Evolutionary conservation across 2,329 filamentous ascomycete genomes (phyloP).

Genomic region (Colletotrichum eleusines): DNA sequence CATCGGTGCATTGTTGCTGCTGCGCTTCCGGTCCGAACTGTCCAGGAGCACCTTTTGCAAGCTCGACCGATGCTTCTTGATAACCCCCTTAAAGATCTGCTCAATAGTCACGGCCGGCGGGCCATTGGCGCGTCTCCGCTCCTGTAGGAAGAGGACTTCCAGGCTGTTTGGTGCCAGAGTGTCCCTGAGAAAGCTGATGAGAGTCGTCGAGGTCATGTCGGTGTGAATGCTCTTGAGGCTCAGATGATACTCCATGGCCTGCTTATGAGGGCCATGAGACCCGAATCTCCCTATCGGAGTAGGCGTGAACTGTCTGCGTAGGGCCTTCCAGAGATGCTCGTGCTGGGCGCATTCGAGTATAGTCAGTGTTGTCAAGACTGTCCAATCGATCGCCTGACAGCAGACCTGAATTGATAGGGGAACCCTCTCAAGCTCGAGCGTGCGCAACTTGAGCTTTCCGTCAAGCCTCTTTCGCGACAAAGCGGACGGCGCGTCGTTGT

Average conservation of each 20-base stretch:
- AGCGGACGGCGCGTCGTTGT: constrained; percentile 2
- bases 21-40: constrained; percentile 66
- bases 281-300: constrained; percentile 45
- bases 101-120: constrained; percentile 71
- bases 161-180: constrained; percentile 82
- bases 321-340: constrained; percentile 79
- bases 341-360: constrained; percentile 80
- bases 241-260: constrained; percentile 68
- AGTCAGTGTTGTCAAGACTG: constrained; percentile 76
- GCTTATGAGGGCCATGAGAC: constrained; percentile 46
- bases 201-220: constrained; percentile 75
- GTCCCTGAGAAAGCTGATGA: constrained; percentile 82
- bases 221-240: constrained; percentile 81
- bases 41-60: constrained; percentile 81
- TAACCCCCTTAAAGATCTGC: constrained; percentile 75
- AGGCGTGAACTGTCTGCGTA: constrained; percentile 72
- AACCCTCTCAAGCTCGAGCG: constrained; percentile 80
- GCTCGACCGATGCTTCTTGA: constrained; percentile 78
- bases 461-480: constrained; percentile 58
- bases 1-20: constrained; percentile 42
- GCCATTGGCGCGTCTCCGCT: constrained; percentile 62
- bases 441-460: constrained; percentile 74
- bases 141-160: constrained; percentile 84
- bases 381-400: constrained; percentile 80
- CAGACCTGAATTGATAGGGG: constrained; percentile 79